Base-by-base conservation (phyloP, 306 rosid genomes). In the Lathyrus tuberosus region DNA sequence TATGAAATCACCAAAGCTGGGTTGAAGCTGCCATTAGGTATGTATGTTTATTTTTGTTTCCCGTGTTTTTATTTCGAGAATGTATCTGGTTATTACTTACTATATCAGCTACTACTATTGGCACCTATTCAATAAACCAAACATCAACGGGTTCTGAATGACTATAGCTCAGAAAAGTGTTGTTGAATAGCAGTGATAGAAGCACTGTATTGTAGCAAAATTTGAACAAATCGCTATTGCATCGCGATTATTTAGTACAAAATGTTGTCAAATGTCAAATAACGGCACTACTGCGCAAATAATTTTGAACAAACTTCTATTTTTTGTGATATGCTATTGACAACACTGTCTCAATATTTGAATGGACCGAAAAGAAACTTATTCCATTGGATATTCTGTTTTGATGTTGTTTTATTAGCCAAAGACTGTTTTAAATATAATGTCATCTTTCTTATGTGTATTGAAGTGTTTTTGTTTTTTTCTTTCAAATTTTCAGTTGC, bases 11-110 rank as follows among this genome's bases (percentile, higher is more conserved):
- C 77, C 56, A 78, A 78, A 71, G 81, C 83, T 71, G 85, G 83
- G 63, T 53, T 84, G 79, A 81, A 81, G 69, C 64, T 84, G 47
- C 88, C 88, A 30, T 65, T 84, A 54, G 88, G 88, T 84, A 49
- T 57, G 52, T 33, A 41, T 48, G 8, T 60, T 46, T 24, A 3
- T 1, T 65, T 14, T 60, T 65, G 46, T 53, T 46, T 66, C 30
- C 26, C 10, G 33, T 60, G 20, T 59, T 48, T 8, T 22, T 41
- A 42, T 20, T 59, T 72, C 59, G 30, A 20, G 31, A 46, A 41
- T 60, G 14, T 37, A 71, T 66, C 26, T 10, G 61, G 54, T 61
- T 58, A 42, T 65, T 63, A 37, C 67, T 69, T 66, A 4, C 40
- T 13, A 11, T 61, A 49, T 37, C 41, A 33, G 53, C 28, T 15